Evolutionary conservation across 768 basidiomycete species (phyloP).

Genomic region (Lactarius indigo): DNA sequence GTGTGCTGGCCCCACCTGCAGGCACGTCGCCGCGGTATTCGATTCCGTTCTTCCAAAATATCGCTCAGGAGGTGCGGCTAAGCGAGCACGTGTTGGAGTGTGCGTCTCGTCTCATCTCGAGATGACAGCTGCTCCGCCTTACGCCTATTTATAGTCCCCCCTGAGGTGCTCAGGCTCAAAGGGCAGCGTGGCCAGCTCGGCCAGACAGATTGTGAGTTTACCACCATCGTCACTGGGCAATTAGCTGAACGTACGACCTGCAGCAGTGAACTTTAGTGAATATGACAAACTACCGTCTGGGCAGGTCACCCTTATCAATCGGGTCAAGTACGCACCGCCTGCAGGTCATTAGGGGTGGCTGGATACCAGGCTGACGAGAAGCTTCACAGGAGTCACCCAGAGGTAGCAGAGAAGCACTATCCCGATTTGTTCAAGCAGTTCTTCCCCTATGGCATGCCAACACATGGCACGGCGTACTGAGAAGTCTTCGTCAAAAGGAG

Average conservation of each 20-base stretch:
- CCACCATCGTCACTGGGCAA: background rate
- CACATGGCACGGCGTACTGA: slow-evolving; percentile 47
- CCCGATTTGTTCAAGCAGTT: slow-evolving; percentile 65
- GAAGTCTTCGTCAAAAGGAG: slow-evolving; percentile 3
- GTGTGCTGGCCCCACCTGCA: slow-evolving; percentile 63
- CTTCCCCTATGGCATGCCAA: slow-evolving; percentile 63
- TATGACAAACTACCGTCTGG: slow-evolving; percentile 70
- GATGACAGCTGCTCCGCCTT: background rate
- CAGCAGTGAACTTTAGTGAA: slow-evolving; percentile 80
- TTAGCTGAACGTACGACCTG: background rate
- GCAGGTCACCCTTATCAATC: slow-evolving; percentile 66
- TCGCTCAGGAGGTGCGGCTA: slow-evolving; percentile 53
- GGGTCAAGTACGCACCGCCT: slow-evolving; percentile 59
- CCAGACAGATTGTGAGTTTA: slow-evolving; percentile 58
- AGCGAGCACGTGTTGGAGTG: slow-evolving; percentile 42
- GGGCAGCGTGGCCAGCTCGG: slow-evolving; percentile 52
- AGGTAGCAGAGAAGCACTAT: slow-evolving; percentile 74
- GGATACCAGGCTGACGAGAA: background rate
- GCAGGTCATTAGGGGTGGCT: background rate
- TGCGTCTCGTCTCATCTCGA: slow-evolving; percentile 29
- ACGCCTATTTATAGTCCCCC: slow-evolving; percentile 45
- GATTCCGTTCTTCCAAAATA: slow-evolving; percentile 84
- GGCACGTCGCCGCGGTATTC: slow-evolving; percentile 68
- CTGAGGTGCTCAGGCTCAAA: slow-evolving; percentile 58
- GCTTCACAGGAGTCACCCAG: slow-evolving; percentile 71